Evolutionary conservation across 345 rosid species (phyloP).

Genomic region (Brassica incana): DNA sequence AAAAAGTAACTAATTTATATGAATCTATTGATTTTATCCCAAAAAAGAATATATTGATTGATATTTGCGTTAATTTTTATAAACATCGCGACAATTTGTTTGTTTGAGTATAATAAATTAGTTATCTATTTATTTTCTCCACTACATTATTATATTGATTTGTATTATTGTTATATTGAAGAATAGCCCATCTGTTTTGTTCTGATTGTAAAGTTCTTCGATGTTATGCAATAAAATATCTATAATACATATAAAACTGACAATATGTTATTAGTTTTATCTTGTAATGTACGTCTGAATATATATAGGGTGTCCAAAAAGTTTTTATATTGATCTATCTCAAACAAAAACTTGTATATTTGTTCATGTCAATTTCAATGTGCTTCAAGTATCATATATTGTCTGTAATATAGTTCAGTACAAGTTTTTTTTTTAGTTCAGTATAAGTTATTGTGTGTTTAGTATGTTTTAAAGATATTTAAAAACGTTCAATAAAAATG

Average conservation of each 20-base stretch:
- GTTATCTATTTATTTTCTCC: neutral
- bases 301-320: neutral
- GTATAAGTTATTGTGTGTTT: neutral
- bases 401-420: neutral
- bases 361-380: neutral
- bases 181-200: neutral
- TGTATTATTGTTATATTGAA: neutral
- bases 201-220: neutral
- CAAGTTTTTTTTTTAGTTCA: no score
- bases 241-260: constrained; percentile 6
- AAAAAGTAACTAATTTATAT: neutral
- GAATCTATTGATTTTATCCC: neutral
- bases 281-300: neutral
- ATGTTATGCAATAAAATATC: neutral
- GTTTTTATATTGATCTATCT: neutral
- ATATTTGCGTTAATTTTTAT: neutral
- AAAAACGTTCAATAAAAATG: neutral
- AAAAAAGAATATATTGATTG: neutral
- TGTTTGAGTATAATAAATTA: neutral
- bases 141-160: neutral
- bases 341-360: neutral
- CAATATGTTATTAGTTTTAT: neutral
- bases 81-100: neutral
- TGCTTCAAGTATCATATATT: neutral
- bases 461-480: neutral